These are phyloP conservation scores for Cardamine occulta DNA, from an alignment of 345 rosid genomes.

Conservation along the genomic window DNA sequence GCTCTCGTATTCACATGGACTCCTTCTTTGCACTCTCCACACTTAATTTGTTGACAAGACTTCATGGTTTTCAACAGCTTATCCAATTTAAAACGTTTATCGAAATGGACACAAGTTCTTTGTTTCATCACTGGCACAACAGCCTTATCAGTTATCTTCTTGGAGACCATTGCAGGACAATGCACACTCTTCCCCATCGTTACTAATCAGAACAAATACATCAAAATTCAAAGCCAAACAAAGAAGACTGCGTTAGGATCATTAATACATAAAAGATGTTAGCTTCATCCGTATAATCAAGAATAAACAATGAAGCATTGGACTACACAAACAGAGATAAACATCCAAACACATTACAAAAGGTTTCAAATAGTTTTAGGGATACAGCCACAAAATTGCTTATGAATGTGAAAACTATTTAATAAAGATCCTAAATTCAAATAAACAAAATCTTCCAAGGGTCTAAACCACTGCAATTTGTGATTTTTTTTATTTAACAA, in stretches of 20 bases:
- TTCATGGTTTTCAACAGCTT: constrained; percentile 58
- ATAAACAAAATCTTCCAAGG: background rate
- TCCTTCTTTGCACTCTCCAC: constrained; percentile 77
- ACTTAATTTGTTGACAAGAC: constrained; percentile 52
- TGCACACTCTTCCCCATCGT: constrained; percentile 64
- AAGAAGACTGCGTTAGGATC: constrained; percentile 14
- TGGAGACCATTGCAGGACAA: background rate
- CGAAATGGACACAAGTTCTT: constrained; percentile 63
- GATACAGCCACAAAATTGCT: background rate
- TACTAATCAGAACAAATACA: constrained; percentile 42
- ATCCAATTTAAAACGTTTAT: constrained; percentile 57
- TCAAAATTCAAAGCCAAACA: constrained; percentile 8
- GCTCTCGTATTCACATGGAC: constrained; percentile 56
- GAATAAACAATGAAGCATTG: background rate
- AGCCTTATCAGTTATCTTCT: constrained; percentile 45
- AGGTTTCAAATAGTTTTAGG: background rate
- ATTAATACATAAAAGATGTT: constrained; percentile 15
- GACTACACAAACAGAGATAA: background rate
- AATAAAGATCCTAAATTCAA: background rate
- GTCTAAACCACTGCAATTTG: constrained; percentile 38
- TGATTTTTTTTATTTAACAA: constrained; percentile 19
- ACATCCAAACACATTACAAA: background rate
- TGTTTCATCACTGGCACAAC: constrained; percentile 48
- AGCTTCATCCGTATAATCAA: constrained; percentile 4
- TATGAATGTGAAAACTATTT: background rate